Conservation (phyloP, 202 grass and related monocot species). For the Hordeum pubiflorum region DNA sequence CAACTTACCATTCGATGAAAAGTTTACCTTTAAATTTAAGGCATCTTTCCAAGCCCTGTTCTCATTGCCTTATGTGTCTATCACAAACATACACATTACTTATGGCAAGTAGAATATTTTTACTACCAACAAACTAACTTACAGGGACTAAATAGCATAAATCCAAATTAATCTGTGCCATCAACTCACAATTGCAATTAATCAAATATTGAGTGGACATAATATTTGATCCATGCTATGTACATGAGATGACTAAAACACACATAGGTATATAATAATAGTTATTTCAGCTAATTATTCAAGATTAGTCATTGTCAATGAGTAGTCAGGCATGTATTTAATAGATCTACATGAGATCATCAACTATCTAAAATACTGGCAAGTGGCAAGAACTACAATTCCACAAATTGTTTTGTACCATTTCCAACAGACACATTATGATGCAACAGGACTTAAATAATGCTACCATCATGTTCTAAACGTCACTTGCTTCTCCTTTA, state of each 20-base stretch:
- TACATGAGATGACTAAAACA: not conserved
- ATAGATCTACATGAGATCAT: not conserved
- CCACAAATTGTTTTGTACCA: not conserved
- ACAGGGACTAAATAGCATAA: not conserved
- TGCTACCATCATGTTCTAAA: not conserved
- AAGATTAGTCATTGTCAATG: not conserved
- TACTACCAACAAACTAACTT: not conserved
- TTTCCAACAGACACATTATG: not conserved
- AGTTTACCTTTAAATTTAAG: not conserved
- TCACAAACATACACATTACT: not conserved
- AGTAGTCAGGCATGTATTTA: not conserved
- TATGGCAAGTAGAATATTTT: not conserved
- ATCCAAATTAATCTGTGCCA: not conserved
- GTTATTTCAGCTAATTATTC: not conserved
- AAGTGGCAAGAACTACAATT: not conserved
- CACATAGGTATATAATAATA: not conserved
- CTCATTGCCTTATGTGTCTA: not conserved
- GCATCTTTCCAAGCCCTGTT: conserved; percentile 1
- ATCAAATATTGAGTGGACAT: not conserved
- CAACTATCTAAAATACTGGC: not conserved
- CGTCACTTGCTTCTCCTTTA: not conserved
- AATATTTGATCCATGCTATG: not conserved
- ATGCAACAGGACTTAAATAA: not conserved
- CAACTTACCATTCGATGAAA: not conserved
- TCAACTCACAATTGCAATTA: not conserved